These are phyloP conservation scores for Cladosporium sp. DNA, from an alignment of 2,329 filamentous ascomycete genomes.

Conservation along the genomic window DNA sequence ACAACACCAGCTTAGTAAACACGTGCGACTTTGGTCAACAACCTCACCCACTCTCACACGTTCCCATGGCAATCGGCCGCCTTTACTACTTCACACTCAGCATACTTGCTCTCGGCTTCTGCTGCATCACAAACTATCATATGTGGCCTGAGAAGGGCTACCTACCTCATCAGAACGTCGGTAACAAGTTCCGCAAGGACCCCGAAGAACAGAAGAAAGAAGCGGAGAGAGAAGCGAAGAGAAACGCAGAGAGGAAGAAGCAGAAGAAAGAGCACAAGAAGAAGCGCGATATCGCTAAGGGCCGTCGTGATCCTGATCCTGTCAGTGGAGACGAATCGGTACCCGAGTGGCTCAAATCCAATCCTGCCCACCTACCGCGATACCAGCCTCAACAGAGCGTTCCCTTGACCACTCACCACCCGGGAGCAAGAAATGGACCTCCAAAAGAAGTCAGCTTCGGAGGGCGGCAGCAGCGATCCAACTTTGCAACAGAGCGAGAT, in stretches of 20 bases:
- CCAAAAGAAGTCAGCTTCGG: slow-evolving; percentile 5
- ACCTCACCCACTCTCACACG: not conserved
- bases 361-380: not conserved
- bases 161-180: slow-evolving; percentile 19
- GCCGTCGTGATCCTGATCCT: not conserved
- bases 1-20: not conserved
- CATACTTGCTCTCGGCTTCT: slow-evolving; percentile 19
- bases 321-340: not conserved
- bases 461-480: not conserved
- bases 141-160: slow-evolving; percentile 21
- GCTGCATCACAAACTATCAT: slow-evolving; percentile 23
- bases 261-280: slow-evolving; percentile 1
- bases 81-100: slow-evolving; percentile 27
- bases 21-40: not conserved
- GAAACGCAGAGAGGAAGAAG: not conserved
- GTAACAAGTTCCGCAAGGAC: slow-evolving; percentile 17
- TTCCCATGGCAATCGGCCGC: slow-evolving; percentile 24
- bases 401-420: not conserved
- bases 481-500: not conserved
- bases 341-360: slow-evolving; percentile 12
- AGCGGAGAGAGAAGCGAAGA: slow-evolving; percentile 13
- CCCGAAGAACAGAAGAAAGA: slow-evolving; percentile 9
- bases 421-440: not conserved
- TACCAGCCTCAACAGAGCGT: not conserved
- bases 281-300: not conserved